Conservation (phyloP, 352 stramenopile species). For the Blastocystis sp. region DNA sequence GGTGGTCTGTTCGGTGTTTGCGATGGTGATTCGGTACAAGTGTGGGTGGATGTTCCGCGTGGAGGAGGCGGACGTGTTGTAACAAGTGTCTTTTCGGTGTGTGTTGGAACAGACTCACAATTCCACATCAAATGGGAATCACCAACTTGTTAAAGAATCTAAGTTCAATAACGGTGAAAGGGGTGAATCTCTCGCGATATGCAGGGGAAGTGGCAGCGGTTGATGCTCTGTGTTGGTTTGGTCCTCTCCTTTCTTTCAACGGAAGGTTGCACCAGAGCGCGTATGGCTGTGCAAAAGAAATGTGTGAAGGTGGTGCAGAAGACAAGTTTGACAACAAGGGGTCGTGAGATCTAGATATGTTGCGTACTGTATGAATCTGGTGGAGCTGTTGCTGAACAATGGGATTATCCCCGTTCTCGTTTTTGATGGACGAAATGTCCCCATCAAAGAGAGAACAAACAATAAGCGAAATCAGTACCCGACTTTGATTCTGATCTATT, state of each 20-base stretch:
- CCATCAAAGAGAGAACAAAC: conserved; percentile 78
- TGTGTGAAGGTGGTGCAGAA: conserved; percentile 75
- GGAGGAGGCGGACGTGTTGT: background rate
- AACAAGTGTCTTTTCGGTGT: background rate
- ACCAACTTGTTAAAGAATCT: background rate
- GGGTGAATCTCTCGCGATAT: background rate
- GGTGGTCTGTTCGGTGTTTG: conserved; percentile 76
- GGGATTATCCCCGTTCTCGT: conserved; percentile 83
- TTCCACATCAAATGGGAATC: background rate
- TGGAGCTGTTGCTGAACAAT: conserved; percentile 81
- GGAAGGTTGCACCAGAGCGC: conserved; percentile 83
- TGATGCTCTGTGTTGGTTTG: conserved; percentile 70
- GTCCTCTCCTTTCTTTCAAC: conserved; percentile 63
- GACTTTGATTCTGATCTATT: background rate
- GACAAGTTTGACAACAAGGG: conserved; percentile 53
- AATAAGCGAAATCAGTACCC: conserved; percentile 69
- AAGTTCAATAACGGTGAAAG: background rate
- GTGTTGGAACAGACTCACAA: background rate
- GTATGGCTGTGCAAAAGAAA: conserved; percentile 81
- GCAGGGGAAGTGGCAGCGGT: conserved; percentile 12
- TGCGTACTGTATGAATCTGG: conserved; percentile 80
- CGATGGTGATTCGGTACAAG: conserved; percentile 81
- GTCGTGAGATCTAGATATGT: conserved; percentile 74
- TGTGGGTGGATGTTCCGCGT: conserved; percentile 78
- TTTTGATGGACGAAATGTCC: conserved; percentile 84